Evolutionary conservation across 345 rosid species (phyloP).

Genomic region (Lumnitzera littorea): DNA sequence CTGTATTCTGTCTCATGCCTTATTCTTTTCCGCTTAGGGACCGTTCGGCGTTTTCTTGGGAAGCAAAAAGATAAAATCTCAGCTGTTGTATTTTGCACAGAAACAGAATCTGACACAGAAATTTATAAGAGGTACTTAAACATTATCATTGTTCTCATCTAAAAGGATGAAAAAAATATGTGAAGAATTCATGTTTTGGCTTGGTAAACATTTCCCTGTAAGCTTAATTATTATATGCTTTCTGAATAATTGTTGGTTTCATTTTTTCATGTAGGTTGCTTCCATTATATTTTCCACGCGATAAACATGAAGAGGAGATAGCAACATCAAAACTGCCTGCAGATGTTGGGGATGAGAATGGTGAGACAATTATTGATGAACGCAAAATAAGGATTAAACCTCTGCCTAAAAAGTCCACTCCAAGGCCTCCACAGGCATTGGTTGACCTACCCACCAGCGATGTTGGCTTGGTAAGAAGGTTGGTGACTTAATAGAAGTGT

Average conservation of each 20-base stretch:
- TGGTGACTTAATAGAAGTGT: constrained; percentile 14
- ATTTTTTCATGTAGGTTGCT: constrained; percentile 57
- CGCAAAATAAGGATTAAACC: constrained; percentile 95
- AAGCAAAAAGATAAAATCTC: constrained; percentile 77
- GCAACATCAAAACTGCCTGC: constrained; percentile 91
- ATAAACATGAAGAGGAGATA: constrained; percentile 80
- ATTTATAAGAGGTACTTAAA: constrained; percentile 72
- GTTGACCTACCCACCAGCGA: constrained; percentile 58
- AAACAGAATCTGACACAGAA: constrained; percentile 79
- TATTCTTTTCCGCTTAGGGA: constrained; percentile 43
- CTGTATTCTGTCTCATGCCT: constrained; percentile 7
- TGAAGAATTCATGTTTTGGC: too few relatives aligned
- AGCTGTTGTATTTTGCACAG: constrained; percentile 91
- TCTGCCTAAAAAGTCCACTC: constrained; percentile 67
- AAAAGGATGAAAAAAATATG: too few relatives aligned
- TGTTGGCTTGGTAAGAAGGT: constrained; percentile 86
- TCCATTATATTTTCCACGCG: constrained; percentile 97
- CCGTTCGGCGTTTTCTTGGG: constrained; percentile 87
- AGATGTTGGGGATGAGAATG: constrained; percentile 98
- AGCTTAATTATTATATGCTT: not conserved
- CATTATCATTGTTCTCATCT: not conserved
- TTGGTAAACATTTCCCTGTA: too few relatives aligned
- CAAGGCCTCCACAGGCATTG: constrained; percentile 53
- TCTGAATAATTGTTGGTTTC: not conserved
- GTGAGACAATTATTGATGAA: constrained; percentile 89